Conservation (phyloP, 352 stramenopile genomes). For the Aphanomyces stellatus region DNA sequence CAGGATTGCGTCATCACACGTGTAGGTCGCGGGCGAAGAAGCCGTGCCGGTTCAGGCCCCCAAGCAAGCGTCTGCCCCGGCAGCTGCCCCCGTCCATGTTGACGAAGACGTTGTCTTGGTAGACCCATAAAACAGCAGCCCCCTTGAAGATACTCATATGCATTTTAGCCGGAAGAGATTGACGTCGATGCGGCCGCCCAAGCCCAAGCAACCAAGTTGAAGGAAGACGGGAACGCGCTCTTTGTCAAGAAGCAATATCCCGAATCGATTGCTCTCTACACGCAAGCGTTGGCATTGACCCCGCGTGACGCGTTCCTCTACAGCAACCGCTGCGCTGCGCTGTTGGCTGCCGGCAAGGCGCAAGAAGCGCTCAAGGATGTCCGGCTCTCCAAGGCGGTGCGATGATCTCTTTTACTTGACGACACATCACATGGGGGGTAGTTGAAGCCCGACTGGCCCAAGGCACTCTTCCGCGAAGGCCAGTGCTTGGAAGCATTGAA, state of each 20-base stretch:
- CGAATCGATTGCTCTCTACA: conserved; percentile 44
- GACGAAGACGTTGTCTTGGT: conserved; percentile 2
- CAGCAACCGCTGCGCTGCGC: conserved; percentile 72
- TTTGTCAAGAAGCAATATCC: conserved; percentile 59
- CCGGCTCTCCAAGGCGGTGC: conserved; percentile 31
- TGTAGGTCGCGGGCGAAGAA: neutral
- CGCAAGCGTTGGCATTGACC: conserved; percentile 50
- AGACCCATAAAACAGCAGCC: conserved; percentile 23
- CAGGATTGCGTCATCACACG: neutral
- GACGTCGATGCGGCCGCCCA: conserved; percentile 27
- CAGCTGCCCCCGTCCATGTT: neutral
- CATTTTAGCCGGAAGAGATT: conserved; percentile 32
- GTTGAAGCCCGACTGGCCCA: conserved; percentile 72
- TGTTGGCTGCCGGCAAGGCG: conserved; percentile 44
- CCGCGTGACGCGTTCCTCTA: conserved; percentile 55
- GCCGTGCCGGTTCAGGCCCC: neutral
- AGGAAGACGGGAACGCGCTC: conserved; percentile 60
- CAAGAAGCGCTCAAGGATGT: conserved; percentile 68
- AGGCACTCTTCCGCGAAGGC: conserved; percentile 75
- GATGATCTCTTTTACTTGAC: neutral
- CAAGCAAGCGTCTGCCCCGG: neutral
- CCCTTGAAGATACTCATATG: conserved; percentile 40
- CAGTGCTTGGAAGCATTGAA: conserved; percentile 69
- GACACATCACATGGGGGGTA: conserved; percentile 32
- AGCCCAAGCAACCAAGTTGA: conserved; percentile 37